A percentile compares a stretch with the other conserved stretches of the same genome.
These are phyloP conservation scores for Bolboschoenoplectus hybrid DNA, from an alignment of 202 grass and related monocot species.

Conservation along the genomic window DNA sequence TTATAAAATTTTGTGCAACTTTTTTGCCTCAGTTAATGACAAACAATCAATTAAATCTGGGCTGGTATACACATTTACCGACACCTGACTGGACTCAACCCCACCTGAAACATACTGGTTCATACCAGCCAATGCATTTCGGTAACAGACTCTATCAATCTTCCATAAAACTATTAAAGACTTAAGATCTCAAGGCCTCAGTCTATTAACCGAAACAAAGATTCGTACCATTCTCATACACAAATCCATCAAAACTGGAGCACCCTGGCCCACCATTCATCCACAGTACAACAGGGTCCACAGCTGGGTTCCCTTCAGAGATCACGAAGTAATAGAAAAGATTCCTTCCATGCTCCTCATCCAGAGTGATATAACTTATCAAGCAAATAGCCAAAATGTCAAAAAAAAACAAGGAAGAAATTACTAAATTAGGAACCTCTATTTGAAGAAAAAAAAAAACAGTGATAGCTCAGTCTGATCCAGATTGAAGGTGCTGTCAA, in stretches of 20 bases:
- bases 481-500: not conserved
- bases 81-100: too few relatives aligned
- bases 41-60: not conserved
- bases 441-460: not conserved
- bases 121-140: too few relatives aligned
- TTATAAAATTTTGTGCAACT: not conserved
- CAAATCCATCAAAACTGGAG: slow-evolving; percentile 86
- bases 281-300: slow-evolving; percentile 78
- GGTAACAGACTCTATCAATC: too few relatives aligned
- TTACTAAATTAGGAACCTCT: not conserved
- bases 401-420: not conserved
- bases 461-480: not conserved
- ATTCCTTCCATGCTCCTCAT: slow-evolving; percentile 53
- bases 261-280: slow-evolving; percentile 82
- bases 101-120: too few relatives aligned
- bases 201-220: not conserved
- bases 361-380: slow-evolving; percentile 51
- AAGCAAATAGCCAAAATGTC: not conserved
- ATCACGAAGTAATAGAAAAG: slow-evolving; percentile 82
- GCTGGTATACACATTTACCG: too few relatives aligned
- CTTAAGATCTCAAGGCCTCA: not conserved
- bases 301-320: slow-evolving; percentile 61
- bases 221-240: slow-evolving; percentile 68
- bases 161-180: not conserved
- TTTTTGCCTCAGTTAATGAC: not conserved